Evolutionary conservation across 805 yeast genomes (phyloP).

Genomic region (Candida takata): DNA sequence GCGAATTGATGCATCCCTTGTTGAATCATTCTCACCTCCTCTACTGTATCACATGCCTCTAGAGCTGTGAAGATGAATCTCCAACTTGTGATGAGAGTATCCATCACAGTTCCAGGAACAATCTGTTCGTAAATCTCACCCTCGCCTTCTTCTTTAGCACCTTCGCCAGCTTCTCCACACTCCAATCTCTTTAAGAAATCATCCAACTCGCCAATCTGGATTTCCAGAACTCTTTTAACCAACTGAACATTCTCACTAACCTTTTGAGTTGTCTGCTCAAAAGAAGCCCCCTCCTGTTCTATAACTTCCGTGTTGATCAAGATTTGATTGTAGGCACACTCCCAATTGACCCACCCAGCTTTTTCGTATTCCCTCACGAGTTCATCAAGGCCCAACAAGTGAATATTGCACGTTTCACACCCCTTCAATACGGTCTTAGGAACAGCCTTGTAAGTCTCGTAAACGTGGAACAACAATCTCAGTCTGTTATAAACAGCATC

Average conservation of each 20-base stretch:
- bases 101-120: conserved; percentile 18
- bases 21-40: conserved; percentile 10
- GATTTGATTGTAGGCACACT: conserved; percentile 20
- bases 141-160: conserved; percentile 8
- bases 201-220: conserved; percentile 17
- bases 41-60: conserved; percentile 11
- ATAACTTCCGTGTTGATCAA: conserved; percentile 16
- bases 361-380: conserved; percentile 14
- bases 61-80: conserved; percentile 10
- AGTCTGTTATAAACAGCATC: conserved; percentile 56
- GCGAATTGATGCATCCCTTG: conserved; percentile 1
- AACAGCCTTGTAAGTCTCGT: conserved; percentile 43
- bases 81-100: conserved; percentile 9
- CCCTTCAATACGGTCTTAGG: conserved; percentile 25
- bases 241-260: conserved; percentile 5
- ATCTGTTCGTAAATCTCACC: conserved; percentile 21
- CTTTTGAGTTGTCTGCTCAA: neutral
- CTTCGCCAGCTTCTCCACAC: conserved; percentile 10
- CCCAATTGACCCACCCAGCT: conserved; percentile 23
- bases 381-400: conserved; percentile 2
- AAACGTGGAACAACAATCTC: conserved; percentile 53
- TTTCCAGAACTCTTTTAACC: conserved; percentile 9
- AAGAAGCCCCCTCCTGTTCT: conserved; percentile 3
- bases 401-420: conserved; percentile 21
- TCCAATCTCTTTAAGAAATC: conserved; percentile 12